phyloP scores from a whole-genome alignment of 768 basidiomycete genomes.

The Lactarius deliciosus region DNA sequence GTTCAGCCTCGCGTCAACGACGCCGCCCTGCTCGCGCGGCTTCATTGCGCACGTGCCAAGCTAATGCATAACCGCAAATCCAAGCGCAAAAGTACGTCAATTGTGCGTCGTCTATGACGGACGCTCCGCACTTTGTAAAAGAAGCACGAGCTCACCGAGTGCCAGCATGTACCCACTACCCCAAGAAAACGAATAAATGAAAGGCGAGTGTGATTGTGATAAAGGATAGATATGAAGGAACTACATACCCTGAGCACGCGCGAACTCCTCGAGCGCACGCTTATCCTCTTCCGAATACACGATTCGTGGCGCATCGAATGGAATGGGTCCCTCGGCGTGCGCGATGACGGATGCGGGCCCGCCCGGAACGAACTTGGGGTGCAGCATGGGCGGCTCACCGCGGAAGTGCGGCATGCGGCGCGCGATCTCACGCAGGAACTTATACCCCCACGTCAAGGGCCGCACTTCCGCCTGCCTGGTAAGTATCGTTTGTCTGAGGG shows the following conservation, averaged over 20 bases:
- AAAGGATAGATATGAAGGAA: neutral
- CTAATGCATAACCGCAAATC: constrained; percentile 26
- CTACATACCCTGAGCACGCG: constrained; percentile 20
- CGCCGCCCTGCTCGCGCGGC: constrained; percentile 37
- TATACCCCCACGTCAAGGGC: constrained; percentile 54
- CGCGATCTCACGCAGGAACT: constrained; percentile 51
- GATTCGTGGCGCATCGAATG: constrained; percentile 34
- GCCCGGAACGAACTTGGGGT: constrained; percentile 36
- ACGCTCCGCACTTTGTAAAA: neutral
- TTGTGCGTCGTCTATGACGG: neutral
- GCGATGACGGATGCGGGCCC: constrained; percentile 32
- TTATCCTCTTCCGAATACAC: constrained; percentile 39
- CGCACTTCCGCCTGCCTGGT: constrained; percentile 39
- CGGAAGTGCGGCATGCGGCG: constrained; percentile 49
- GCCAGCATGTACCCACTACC: constrained; percentile 36
- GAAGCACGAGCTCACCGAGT: constrained; percentile 35
- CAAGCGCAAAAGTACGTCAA: neutral
- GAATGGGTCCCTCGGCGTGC: constrained; percentile 27
- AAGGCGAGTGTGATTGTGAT: neutral
- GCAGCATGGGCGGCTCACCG: constrained; percentile 33
- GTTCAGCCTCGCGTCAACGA: too few relatives aligned
- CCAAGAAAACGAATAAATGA: neutral
- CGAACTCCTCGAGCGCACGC: constrained; percentile 37
- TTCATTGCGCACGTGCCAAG: constrained; percentile 69
- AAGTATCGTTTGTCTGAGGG: too few relatives aligned